A percentile compares a stretch with the other conserved stretches of the same genome.
Evolutionary conservation across 805 yeast species (phyloP).

Genomic region (Barnettozyma botsteinii): DNA sequence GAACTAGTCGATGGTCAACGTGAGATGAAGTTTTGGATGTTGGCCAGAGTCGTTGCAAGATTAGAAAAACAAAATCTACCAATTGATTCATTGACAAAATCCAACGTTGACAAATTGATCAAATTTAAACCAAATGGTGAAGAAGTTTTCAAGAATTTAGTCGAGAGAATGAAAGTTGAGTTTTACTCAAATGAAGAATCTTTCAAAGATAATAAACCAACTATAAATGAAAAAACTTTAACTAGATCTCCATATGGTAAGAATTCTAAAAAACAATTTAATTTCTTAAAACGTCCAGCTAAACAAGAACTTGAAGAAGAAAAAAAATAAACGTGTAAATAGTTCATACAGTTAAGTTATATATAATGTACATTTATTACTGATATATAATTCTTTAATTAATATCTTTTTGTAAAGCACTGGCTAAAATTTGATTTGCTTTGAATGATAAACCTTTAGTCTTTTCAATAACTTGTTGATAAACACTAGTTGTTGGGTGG

Average conservation of each 20-base stretch:
- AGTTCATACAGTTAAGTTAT: neutral
- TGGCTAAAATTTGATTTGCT: conserved; percentile 49
- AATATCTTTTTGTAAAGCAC: conserved; percentile 30
- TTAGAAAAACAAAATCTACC: conserved; percentile 56
- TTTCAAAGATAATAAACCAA: conserved; percentile 17
- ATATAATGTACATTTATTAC: conserved; percentile 10
- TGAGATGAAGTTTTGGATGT: conserved; percentile 70
- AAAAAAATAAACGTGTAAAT: neutral
- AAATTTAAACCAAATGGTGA: conserved; percentile 44
- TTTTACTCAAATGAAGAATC: conserved; percentile 31
- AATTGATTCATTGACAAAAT: conserved; percentile 45
- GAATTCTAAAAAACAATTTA: conserved; percentile 14
- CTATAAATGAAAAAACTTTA: conserved; percentile 8
- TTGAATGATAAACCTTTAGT: conserved; percentile 61
- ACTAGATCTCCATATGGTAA: conserved; percentile 20
- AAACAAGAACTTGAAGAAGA: neutral
- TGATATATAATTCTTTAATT: conserved; percentile 13
- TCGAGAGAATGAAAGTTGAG: conserved; percentile 46
- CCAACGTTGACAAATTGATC: conserved; percentile 49
- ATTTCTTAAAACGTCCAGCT: conserved; percentile 20
- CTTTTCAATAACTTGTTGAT: conserved; percentile 64
- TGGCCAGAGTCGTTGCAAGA: conserved; percentile 83
- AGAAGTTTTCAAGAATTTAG: conserved; percentile 50
- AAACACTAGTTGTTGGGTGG: conserved; percentile 48
- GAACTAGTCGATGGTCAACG: conserved; percentile 75